phyloP scores from a whole-genome alignment of 1,139 yeast genomes.

The Taiozyma onychis region DNA sequence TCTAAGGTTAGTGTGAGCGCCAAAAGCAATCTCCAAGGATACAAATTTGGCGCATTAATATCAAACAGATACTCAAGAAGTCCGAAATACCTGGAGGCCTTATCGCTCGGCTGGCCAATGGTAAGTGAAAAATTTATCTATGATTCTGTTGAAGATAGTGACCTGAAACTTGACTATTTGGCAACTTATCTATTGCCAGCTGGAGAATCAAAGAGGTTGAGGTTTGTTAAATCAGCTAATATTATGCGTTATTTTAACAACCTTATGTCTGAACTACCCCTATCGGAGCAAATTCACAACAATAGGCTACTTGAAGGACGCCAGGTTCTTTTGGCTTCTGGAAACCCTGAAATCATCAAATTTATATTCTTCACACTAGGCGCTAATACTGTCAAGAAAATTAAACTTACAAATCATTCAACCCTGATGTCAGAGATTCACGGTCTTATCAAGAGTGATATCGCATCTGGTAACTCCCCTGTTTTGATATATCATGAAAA shows the following conservation, averaged over 20 bases:
- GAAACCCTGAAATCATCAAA: conserved; percentile 33
- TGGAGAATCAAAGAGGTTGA: conserved; percentile 38
- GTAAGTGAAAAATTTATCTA: conserved; percentile 54
- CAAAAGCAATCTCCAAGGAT: conserved; percentile 8
- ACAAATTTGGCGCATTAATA: conserved; percentile 58
- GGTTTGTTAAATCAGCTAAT: conserved; percentile 27
- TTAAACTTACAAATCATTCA: conserved; percentile 11
- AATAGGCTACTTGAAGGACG: conserved; percentile 33
- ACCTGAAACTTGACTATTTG: conserved; percentile 36
- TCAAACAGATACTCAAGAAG: conserved; percentile 57
- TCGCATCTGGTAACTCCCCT: not conserved
- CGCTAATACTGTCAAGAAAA: conserved; percentile 25
- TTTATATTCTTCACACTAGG: conserved; percentile 47
- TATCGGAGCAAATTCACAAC: conserved; percentile 36
- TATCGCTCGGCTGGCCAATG: conserved; percentile 91
- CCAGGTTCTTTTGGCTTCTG: conserved; percentile 31
- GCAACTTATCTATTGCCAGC: conserved; percentile 58
- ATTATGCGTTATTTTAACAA: conserved; percentile 34
- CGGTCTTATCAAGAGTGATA: not conserved
- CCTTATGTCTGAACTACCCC: conserved; percentile 21
- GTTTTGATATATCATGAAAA: conserved; percentile 16
- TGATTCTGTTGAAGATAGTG: conserved; percentile 39
- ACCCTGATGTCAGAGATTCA: conserved; percentile 5
- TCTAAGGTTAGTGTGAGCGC: conserved; percentile 6
- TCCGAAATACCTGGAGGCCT: conserved; percentile 72